Base-by-base conservation (phyloP, 2,329 filamentous ascomycete species). In the Aspergillus transmontanensis region DNA sequence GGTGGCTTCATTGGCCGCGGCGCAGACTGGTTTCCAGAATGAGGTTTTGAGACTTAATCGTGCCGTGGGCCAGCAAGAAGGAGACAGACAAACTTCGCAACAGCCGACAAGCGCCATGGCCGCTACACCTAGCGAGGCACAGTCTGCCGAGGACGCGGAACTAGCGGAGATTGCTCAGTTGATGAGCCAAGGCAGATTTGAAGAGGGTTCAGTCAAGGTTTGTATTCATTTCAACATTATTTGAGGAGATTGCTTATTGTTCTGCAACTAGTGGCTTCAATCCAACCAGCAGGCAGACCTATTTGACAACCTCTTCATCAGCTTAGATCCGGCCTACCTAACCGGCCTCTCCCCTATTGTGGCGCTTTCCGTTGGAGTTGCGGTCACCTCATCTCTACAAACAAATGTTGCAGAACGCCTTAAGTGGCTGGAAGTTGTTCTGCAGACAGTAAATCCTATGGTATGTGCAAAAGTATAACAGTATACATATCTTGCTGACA, bases 221-320 rank as follows among this genome's bases (percentile, higher is more conserved):
- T 56, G 77, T 75, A 36, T 30, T 14, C 28, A 12, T 14, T 10
- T 11, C 6, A 26, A n/a, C 28, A 32, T 26, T 23, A 26, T 11
- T 51, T 14, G 32, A 23, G 21, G 9, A 16, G 14, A 30, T 55
- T 55, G 7, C 51, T 55, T 21, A 55, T 39, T 32, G 34, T 39
- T 32, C 16, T 39, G 14, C 21, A 32, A 60, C 61, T 60, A 80
- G 81, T 90, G 87, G 87, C 79, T 90, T 55, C 86, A 88, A 78
- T 89, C 87, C 6, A 73, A 78, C 36, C 83, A 84, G 60, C 85
- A 88, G 67, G 80, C 81, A 19, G 82, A 85, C 53, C 78, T 90
- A n/a, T 90, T 89, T 71, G 86, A 89, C 73, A 81, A 83, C 32
- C 80, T 89, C 58, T 89, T 90, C 71, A 81, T 86, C 26, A 83